Base-by-base conservation (phyloP, 2,329 filamentous ascomycete genomes). In the Fusarium chlamydosporum region DNA sequence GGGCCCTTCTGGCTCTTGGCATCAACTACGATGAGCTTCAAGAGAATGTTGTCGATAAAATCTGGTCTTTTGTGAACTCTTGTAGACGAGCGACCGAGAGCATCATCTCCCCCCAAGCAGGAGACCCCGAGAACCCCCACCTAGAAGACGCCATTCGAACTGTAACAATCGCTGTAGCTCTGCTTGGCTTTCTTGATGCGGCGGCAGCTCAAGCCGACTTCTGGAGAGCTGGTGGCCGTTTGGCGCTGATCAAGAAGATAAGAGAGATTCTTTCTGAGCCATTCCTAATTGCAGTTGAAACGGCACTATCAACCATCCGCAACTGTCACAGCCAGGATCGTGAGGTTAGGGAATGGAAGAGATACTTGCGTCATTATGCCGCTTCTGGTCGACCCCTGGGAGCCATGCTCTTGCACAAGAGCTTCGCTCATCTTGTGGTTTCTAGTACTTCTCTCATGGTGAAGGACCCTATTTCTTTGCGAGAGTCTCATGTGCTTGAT, bases 181-280 rank as follows among this genome's bases (percentile, higher is more conserved):
- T 99, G n/a, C 81, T 97, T 26, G 96, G 96, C 0, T 97, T 99
- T 76, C 81, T 99, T 53, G 89, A 95, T 75, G 94, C 94, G 23
- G 90, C 91, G 6, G 89, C 94, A 5, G 88, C 89, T 7, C 89
- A 94, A 76, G 88, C 91, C 11, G 87, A 90, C 65, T 95, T 97
- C 73, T 99, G 94, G 93, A 89, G 83, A 61, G 83, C 91, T 2
- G 86, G 88, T 4, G 92, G 96, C 70, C 89, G 94, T 54, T 80
- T 96, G 29, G 84, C 86, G 5, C 80, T 98, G 46, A 87, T 97
- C 16, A 87, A 91, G 63, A 86, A 89, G 47, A 80, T 97, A 34
- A 89, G 89, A 54, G 83, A 85, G 33, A 85, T 97, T 18, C 83
- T 99, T 13, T 95, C 93, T 0, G 94, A 97, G 74, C 85, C 88